phyloP scores from a whole-genome alignment of 2,329 filamentous ascomycete genomes.

The Aquanectria penicillioides region DNA sequence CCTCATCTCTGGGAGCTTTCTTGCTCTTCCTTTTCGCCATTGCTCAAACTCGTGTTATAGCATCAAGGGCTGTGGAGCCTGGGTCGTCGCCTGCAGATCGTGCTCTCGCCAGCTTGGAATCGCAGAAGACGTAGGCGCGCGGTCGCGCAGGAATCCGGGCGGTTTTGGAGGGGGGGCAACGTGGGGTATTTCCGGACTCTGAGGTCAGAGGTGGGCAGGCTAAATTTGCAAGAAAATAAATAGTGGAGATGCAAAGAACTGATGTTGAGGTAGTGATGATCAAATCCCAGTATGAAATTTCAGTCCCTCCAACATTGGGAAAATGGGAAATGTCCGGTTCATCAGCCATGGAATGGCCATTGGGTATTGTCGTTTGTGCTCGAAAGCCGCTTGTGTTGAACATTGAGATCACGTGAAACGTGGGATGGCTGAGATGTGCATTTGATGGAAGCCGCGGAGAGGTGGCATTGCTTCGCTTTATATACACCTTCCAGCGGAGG shows the following conservation, averaged over 20 bases:
- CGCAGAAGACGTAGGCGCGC: neutral
- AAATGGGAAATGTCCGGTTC: too few species aligned
- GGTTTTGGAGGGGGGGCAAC: slow-evolving; percentile 2
- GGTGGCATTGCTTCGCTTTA: neutral
- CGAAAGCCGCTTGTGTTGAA: neutral
- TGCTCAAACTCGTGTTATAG: neutral
- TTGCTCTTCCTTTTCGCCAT: slow-evolving; percentile 63
- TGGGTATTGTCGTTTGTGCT: slow-evolving; percentile 1
- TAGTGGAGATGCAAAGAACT: too few species aligned
- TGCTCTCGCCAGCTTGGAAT: neutral
- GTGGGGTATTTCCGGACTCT: slow-evolving; percentile 17
- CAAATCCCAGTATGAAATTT: too few species aligned
- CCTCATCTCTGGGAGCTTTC: slow-evolving; percentile 52
- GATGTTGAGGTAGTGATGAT: too few species aligned
- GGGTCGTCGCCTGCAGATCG: neutral
- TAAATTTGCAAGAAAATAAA: too few species aligned
- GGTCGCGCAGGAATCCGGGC: neutral
- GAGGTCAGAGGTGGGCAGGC: too few species aligned
- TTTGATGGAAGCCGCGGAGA: neutral
- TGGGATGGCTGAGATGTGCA: neutral
- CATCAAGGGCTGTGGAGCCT: neutral
- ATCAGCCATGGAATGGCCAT: neutral
- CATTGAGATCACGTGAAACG: slow-evolving; percentile 6
- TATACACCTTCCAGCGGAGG: neutral
- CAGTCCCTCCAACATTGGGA: too few species aligned